Base-by-base conservation (phyloP, 2,329 filamentous ascomycete species). In the Bimuria novae-zelandiae region DNA sequence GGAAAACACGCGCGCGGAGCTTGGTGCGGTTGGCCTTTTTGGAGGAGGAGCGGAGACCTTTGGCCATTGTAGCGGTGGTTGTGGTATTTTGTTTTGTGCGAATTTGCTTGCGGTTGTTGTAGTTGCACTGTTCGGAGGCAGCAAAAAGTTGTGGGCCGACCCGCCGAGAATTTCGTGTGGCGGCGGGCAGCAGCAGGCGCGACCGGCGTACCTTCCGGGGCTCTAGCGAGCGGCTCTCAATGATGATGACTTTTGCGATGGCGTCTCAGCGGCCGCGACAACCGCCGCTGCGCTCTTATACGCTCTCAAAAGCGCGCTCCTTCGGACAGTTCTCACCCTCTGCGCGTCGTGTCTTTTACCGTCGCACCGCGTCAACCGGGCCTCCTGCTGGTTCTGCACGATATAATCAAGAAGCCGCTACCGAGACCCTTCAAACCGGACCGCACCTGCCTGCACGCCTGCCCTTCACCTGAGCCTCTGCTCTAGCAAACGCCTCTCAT, bases 1-100 rank as follows among this genome's bases (percentile, higher is more conserved):
- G 90, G 76, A 96, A 97, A 61, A 97, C 88, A 60, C 85, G 86
- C 61, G 84, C 80, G 75, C 92, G 92, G 60, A 96, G 82, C 65
- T 84, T 87, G 63, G 84, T 82, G 78, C 92, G 91, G 80, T 97
- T 97, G 68, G 82, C 82, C 80, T 97, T 97, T 67, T 82, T 85
- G 61, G 84, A 80, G 72, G 88, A 95, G 61, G 92, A 84, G 73
- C 93, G 84, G 56, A 89, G 80, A 71, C 90, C 89, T 75, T 96
- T 97, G 21, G 92, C 93, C 93, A 97, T 97, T 64, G 51, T 82
- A 71, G 47, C 17, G 52, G 49, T 25, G n/a, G 29, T 36, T 7
- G 7, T 36, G 40, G 30, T 42, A 17, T 41, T n/a, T n/a, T n/a
- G n/a, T n/a, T n/a, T n/a, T 17, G 49, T 10, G 51, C 19, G 59